These are phyloP conservation scores for Glaciozyma antarctica DNA, from an alignment of 768 basidiomycete species.

Conservation along the genomic window DNA sequence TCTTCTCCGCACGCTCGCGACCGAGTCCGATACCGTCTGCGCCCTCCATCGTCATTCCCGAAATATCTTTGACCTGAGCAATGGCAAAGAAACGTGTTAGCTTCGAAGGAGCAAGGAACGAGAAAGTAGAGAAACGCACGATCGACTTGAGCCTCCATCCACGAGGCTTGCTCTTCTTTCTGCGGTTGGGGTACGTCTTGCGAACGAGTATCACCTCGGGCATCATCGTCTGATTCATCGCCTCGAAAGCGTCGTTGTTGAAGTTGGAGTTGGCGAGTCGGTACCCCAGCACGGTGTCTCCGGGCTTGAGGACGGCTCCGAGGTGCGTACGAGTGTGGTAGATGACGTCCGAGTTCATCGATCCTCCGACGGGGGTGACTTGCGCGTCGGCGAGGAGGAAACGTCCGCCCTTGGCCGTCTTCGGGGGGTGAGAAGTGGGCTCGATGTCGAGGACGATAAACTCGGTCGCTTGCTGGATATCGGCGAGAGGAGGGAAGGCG, in stretches of 20 bases:
- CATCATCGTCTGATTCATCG: slow-evolving; percentile 47
- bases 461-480: slow-evolving; percentile 75
- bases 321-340: slow-evolving; percentile 95
- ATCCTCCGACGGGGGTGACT: slow-evolving; percentile 68
- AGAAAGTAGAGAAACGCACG: background rate
- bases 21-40: slow-evolving; percentile 56
- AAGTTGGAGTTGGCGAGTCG: slow-evolving; percentile 80
- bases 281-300: slow-evolving; percentile 87
- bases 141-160: slow-evolving; percentile 86
- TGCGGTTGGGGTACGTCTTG: slow-evolving; percentile 85
- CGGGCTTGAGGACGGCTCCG: slow-evolving; percentile 84
- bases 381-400: slow-evolving; percentile 80
- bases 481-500: slow-evolving; percentile 75
- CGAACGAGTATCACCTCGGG: slow-evolving; percentile 89
- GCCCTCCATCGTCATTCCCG: slow-evolving; percentile 49
- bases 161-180: slow-evolving; percentile 79
- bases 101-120: slow-evolving; percentile 53
- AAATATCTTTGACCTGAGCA: slow-evolving; percentile 43
- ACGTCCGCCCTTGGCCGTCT: slow-evolving; percentile 51
- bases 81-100: background rate
- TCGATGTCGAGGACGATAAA: slow-evolving; percentile 94
- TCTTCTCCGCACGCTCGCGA: slow-evolving; percentile 14
- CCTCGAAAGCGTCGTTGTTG: slow-evolving; percentile 72
- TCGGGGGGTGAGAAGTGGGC: slow-evolving; percentile 47
- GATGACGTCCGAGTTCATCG: slow-evolving; percentile 60